Evolutionary conservation across 2,329 filamentous ascomycete species (phyloP), one percentile per base, ranked within the genome.

Genomic region (Dactylella cylindrospora): DNA sequence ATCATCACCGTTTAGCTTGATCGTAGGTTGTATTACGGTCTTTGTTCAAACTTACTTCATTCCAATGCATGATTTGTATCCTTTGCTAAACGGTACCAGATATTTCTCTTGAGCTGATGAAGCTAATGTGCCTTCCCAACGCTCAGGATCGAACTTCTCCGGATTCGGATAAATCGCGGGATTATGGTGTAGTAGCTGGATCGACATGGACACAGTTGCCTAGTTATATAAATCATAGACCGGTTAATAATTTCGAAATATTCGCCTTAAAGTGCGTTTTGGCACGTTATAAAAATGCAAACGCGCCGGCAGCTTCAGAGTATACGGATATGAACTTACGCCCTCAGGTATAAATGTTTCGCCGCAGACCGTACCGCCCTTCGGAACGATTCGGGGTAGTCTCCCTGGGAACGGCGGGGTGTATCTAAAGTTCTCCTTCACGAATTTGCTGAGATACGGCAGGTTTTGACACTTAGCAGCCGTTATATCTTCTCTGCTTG

Each of bases 1-100:
- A n/a, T n/a, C n/a, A n/a, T n/a, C n/a, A n/a, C n/a, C n/a, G n/a
- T n/a, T n/a, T n/a, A n/a, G n/a, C n/a, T n/a, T n/a, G n/a, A n/a
- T n/a, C n/a, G n/a, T n/a, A n/a, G n/a, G n/a, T n/a, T n/a, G n/a
- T n/a, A n/a, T n/a, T n/a, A n/a, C n/a, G n/a, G n/a, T 38, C 13
- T 6, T 10, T 9, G 6, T 38, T 7, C 10, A 4, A 15, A 31
- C 53, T 2, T 43, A 59, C 53, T 50, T 49, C 5, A 31, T 7
- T 2, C 36, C 53, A 23, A 29, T 2, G 13, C 53, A 50, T 4
- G 10, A 23, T 23, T 44, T 47, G 3, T 26, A 32, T 2, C 53
- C 53, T 50, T 59, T 59, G 26, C 53, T 59, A 17, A 59, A 59
- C 2, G 43, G 44, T 3, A 59, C 44, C 8, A 43, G 25, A 9